These are phyloP conservation scores for Kluyveromyces sp. DNA, from an alignment of 1,139 yeast genomes.

Conservation along the genomic window DNA sequence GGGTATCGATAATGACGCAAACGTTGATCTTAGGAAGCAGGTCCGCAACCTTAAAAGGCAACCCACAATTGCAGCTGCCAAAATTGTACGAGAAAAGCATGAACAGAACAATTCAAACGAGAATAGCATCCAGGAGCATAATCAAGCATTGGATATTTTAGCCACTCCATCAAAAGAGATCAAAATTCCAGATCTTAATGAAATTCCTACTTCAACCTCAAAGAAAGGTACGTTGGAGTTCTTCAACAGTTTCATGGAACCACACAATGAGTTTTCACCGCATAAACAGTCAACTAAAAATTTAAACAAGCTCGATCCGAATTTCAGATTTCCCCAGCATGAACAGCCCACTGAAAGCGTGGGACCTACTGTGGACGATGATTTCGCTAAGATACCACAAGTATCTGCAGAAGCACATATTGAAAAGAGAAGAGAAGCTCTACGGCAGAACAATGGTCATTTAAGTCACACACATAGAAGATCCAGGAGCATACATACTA, in stretches of 20 bases:
- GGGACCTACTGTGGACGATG: too few relatives aligned
- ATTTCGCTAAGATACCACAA: constrained; percentile 18
- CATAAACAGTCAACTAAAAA: constrained; percentile 9
- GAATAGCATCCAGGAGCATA: not conserved
- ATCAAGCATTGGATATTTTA: constrained; percentile 19
- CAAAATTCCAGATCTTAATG: constrained; percentile 24
- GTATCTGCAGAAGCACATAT: constrained; percentile 14
- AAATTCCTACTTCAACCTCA: constrained; percentile 13
- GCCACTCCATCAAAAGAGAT: constrained; percentile 27
- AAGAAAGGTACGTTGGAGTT: constrained; percentile 22
- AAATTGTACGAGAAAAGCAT: not conserved
- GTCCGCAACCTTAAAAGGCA: constrained; percentile 22
- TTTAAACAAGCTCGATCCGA: constrained; percentile 11
- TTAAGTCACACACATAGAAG: constrained; percentile 26
- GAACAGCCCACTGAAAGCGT: too few relatives aligned
- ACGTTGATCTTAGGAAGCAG: constrained; percentile 28
- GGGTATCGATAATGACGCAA: constrained; percentile 30
- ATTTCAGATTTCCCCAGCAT: constrained; percentile 21
- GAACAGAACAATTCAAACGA: not conserved
- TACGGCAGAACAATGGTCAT: constrained; percentile 12
- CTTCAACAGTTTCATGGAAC: constrained; percentile 10
- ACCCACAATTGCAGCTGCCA: not conserved
- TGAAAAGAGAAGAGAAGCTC: constrained; percentile 20
- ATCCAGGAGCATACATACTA: constrained; percentile 23
- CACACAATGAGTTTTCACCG: not conserved